Evolutionary conservation across 169 alveolate genomes (phyloP), one percentile per base, ranked within the genome.

Genomic region (Eimeria praecox): DNA sequence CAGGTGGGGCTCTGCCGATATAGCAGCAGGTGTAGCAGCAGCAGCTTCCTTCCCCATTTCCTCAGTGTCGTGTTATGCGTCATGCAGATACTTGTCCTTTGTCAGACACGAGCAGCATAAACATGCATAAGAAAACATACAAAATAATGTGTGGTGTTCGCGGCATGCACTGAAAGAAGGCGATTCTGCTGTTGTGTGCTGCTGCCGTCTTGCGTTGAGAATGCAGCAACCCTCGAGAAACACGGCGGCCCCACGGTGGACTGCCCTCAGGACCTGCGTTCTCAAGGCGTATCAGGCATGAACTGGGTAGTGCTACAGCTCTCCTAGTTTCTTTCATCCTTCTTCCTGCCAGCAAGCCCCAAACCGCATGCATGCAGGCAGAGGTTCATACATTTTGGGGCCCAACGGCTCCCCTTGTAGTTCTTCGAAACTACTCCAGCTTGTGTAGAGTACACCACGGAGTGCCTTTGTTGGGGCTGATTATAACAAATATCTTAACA

Each of bases 161-260:
- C 20, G 8, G 66, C 24, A 56, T 56, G 66, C 66, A 56, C 24
- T 49, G 56, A 12, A 49, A 49, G 12, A 56, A 56, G 66, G 66
- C 16, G 2, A 16, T 56, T 14, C 27, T 14, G 16, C 16, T 56
- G 27, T 16, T 14, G 16, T 27, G 8, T 18, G n/a, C 66, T 56
- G 66, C 27, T 56, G 16, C n/a, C 66, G 66, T 8, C 20, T 18
- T 82, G 66, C 71, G 46, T 18, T 38, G 66, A 38, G 49, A 6
- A 6, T 49, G 90, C 90, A 82, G 90, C 73, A n/a, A 62, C 54
- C 38, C 38, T 82, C 0, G 90, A 82, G 69, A 82, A 49, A 73
- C 90, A 82, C 46, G 90, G 90, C 46, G 90, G 90, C 90, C 90
- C 90, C 42, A 46, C 90, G 3, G 73, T 82, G 69, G 90, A 82